phyloP scores from a whole-genome alignment of 306 rosid genomes.

The Hippophae gyantsensis region DNA sequence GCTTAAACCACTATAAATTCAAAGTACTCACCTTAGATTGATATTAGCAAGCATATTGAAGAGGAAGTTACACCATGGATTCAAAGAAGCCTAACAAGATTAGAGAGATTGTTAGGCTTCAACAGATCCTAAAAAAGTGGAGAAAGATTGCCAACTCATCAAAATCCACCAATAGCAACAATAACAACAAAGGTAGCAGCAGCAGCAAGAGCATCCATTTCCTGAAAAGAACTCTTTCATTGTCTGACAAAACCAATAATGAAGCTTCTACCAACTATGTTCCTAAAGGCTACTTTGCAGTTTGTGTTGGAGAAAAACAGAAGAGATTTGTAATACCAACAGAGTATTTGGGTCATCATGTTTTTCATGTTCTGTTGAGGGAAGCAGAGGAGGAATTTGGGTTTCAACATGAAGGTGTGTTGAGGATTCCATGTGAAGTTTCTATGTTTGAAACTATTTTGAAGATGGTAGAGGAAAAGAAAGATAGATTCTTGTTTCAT shows the following conservation, averaged over 20 bases:
- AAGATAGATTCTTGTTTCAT: slow-evolving; percentile 28
- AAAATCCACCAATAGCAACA: slow-evolving; percentile 11
- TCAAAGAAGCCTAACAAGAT: slow-evolving; percentile 79
- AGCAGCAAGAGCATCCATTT: slow-evolving; percentile 45
- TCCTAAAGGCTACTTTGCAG: slow-evolving; percentile 84
- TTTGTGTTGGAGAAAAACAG: slow-evolving; percentile 66
- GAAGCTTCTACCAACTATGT: slow-evolving; percentile 33
- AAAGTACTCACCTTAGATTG: slow-evolving; percentile 14
- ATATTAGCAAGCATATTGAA: slow-evolving; percentile 12
- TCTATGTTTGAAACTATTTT: slow-evolving; percentile 53
- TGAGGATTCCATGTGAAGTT: slow-evolving; percentile 81
- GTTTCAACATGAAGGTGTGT: slow-evolving; percentile 72
- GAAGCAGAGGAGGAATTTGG: slow-evolving; percentile 97
- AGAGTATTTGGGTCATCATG: slow-evolving; percentile 48
- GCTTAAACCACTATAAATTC: slow-evolving; percentile 37
- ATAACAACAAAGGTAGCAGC: slow-evolving; percentile 5
- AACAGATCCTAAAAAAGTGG: slow-evolving; percentile 89
- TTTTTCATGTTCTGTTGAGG: slow-evolving; percentile 56
- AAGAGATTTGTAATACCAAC: slow-evolving; percentile 78
- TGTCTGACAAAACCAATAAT: slow-evolving; percentile 28
- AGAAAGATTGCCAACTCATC: slow-evolving; percentile 65
- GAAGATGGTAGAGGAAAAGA: slow-evolving; percentile 53
- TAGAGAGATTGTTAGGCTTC: slow-evolving; percentile 86
- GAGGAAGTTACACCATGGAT: slow-evolving; percentile 32
- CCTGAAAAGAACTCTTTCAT: slow-evolving; percentile 60